phyloP scores from a whole-genome alignment of 768 basidiomycete species.

The Naganishia friedmannii region DNA sequence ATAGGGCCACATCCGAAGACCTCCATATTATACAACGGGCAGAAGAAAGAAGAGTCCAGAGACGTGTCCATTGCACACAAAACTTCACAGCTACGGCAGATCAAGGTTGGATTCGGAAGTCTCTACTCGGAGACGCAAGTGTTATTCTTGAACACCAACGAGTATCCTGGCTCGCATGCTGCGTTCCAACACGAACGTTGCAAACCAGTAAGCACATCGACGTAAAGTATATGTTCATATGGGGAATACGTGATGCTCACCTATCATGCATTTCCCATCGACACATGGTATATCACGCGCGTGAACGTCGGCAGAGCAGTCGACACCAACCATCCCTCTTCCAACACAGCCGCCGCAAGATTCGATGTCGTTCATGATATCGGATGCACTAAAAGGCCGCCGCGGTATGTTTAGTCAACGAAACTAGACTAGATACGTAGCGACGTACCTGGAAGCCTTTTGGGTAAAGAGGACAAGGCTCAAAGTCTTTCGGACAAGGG shows the following conservation, averaged over 20 bases:
- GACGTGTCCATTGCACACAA: too few relatives aligned
- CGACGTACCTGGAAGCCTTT: conserved; percentile 12
- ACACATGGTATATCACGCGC: background rate
- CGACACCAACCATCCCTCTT: background rate
- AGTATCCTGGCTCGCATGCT: conserved; percentile 2
- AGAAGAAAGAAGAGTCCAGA: too few relatives aligned
- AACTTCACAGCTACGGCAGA: too few relatives aligned
- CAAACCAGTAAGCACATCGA: background rate
- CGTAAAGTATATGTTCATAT: too few relatives aligned
- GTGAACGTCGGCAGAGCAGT: conserved; percentile 17
- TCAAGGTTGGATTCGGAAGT: too few relatives aligned
- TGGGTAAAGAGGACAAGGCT: conserved; percentile 16
- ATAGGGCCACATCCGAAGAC: too few relatives aligned
- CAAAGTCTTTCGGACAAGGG: conserved; percentile 13
- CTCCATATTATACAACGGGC: too few relatives aligned
- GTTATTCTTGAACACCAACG: background rate
- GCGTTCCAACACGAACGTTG: background rate
- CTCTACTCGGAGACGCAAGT: background rate
- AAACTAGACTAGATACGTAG: background rate
- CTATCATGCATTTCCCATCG: background rate
- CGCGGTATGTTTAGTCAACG: background rate
- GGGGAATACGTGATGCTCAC: background rate
- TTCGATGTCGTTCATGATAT: conserved; percentile 16
- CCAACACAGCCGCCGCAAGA: conserved; percentile 25
- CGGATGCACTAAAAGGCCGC: conserved; percentile 12